Percentiles rank a stretch among this genome's conserved stretches.
phyloP scores from a whole-genome alignment of 1,284 basidiomycete genomes.

The Dichomitus squalens region DNA sequence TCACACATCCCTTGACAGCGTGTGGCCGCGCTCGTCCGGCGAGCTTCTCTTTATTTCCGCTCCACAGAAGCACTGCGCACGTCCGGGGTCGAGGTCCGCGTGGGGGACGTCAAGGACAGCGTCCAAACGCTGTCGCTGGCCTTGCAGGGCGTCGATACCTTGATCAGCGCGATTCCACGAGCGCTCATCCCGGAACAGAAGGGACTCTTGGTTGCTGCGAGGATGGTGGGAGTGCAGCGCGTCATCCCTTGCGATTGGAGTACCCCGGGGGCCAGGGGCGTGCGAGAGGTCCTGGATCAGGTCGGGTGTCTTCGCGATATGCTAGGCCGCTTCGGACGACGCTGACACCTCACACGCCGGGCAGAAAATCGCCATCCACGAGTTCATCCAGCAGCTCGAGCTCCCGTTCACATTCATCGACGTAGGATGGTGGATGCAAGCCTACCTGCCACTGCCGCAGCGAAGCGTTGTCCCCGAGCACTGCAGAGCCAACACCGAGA shows the following conservation, averaged over 20 bases:
- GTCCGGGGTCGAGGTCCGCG: conserved; percentile 21
- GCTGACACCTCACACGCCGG: not conserved
- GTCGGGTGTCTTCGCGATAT: not conserved
- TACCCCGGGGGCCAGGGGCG: no score
- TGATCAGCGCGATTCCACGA: conserved; percentile 16
- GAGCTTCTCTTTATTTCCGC: conserved; percentile 13
- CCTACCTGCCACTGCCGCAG: conserved; percentile 3
- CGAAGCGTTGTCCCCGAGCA: not conserved
- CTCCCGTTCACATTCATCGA: conserved; percentile 25
- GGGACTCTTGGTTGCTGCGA: conserved; percentile 21
- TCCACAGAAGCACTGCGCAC: conserved; percentile 5
- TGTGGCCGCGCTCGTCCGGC: conserved; percentile 16
- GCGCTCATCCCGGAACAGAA: conserved; percentile 16
- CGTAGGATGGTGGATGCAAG: conserved; percentile 27
- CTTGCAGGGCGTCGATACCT: conserved; percentile 19
- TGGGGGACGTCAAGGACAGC: conserved; percentile 17
- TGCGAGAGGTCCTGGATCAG: conserved; percentile 5
- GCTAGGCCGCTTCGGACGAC: not conserved
- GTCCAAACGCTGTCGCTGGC: conserved; percentile 12
- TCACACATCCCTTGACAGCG: not conserved
- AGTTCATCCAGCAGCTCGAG: conserved; percentile 11
- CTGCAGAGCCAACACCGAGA: conserved; percentile 10
- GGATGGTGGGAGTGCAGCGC: conserved; percentile 20
- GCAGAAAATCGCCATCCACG: conserved; percentile 22
- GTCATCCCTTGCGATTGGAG: conserved; percentile 16